A percentile compares a stretch with the other conserved stretches of the same genome.
These are phyloP conservation scores for Arxiozyma telluris DNA, from an alignment of 1,139 yeast genomes.

Conservation along the genomic window DNA sequence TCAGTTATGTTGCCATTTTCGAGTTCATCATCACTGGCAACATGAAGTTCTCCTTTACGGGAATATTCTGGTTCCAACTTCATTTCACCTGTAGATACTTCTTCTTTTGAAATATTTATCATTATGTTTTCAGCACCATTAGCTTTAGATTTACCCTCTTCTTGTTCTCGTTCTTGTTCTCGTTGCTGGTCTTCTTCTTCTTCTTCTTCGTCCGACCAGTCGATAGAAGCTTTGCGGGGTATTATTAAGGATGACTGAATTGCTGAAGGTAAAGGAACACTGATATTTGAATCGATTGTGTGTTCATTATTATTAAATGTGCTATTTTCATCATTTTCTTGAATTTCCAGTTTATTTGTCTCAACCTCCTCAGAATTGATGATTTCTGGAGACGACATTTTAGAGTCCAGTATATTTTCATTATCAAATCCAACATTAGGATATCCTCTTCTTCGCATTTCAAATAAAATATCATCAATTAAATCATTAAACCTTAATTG, in stretches of 20 bases:
- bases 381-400: neutral
- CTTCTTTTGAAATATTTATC: neutral
- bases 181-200: neutral
- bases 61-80: too few species aligned
- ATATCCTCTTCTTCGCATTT: conserved; percentile 70
- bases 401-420: neutral
- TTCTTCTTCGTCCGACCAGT: conserved; percentile 77
- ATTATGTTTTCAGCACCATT: neutral
- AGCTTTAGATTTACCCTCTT: neutral
- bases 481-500: conserved; percentile 77
- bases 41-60: neutral
- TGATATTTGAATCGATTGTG: neutral
- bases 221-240: conserved; percentile 67
- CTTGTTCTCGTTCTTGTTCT: neutral
- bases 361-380: neutral
- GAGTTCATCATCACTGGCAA: neutral
- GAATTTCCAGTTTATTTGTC: too few species aligned
- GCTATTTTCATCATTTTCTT: neutral
- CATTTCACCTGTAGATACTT: too few species aligned
- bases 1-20: neutral
- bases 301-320: neutral
- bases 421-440: conserved; percentile 21
- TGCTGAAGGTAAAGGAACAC: conserved; percentile 42
- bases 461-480: conserved; percentile 80
- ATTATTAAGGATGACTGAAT: conserved; percentile 36